Evolutionary conservation across 495 filamentous ascomycete species (phyloP).

Genomic region (Penicillium waksmanii): DNA sequence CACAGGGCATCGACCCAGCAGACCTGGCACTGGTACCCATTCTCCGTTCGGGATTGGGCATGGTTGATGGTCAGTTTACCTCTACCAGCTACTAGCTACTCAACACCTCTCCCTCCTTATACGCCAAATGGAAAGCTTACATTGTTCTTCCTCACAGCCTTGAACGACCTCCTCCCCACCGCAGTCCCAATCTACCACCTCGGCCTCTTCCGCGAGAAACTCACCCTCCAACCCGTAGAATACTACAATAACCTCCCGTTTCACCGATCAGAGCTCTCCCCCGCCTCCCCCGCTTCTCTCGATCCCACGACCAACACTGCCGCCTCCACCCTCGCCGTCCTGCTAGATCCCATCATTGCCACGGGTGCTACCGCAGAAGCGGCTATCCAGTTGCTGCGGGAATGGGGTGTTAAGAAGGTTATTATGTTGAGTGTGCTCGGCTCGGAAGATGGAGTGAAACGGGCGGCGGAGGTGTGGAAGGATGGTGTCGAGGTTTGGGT

Average conservation of each 20-base stretch:
- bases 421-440: conserved; percentile 78
- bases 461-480: conserved; percentile 73
- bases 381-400: conserved; percentile 83
- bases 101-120: neutral
- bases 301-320: conserved; percentile 40
- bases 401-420: conserved; percentile 87
- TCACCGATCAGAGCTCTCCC: conserved; percentile 48
- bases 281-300: conserved; percentile 37
- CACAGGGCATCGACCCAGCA: conserved; percentile 59
- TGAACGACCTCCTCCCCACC: conserved; percentile 79
- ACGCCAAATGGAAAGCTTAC: too few species aligned
- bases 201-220: conserved; percentile 86
- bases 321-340: conserved; percentile 67
- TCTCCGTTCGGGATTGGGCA: conserved; percentile 83
- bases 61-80: conserved; percentile 69
- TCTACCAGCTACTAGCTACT: conserved; percentile 2
- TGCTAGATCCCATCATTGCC: conserved; percentile 91
- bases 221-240: conserved; percentile 85
- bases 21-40: conserved; percentile 87
- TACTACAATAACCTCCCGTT: conserved; percentile 98
- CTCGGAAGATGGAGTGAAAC: conserved; percentile 64
- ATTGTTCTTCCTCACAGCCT: conserved; percentile 50
- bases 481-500: conserved; percentile 81
- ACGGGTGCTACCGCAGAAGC: conserved; percentile 89
- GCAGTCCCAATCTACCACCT: conserved; percentile 90